phyloP scores from a whole-genome alignment of 139 green algal genomes.

The Eudorina sp. region DNA sequence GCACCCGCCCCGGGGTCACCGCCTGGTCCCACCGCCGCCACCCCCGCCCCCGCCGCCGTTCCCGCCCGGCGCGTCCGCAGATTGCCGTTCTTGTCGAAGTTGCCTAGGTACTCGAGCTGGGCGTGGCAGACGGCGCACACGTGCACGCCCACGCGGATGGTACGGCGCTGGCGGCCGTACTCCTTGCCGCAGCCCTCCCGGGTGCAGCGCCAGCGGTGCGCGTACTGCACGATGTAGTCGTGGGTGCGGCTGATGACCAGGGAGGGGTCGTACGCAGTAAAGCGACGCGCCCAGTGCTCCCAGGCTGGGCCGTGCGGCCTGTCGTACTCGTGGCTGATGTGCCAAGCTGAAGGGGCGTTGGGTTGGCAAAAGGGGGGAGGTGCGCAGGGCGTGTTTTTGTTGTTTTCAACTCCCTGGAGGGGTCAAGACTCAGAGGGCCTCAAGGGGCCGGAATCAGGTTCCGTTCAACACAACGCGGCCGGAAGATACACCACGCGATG shows the following conservation, averaged over 20 bases:
- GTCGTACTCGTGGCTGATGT: conserved; percentile 59
- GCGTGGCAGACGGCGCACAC: conserved; percentile 65
- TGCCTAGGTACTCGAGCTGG: conserved; percentile 63
- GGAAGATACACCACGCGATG: too few species aligned
- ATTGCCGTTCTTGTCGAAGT: conserved; percentile 55
- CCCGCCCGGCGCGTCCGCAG: not conserved
- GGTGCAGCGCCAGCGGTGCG: conserved; percentile 69
- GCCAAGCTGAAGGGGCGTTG: conserved; percentile 56
- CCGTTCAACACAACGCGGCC: too few species aligned
- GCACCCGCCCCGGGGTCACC: too few species aligned
- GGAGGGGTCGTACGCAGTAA: conserved; percentile 28
- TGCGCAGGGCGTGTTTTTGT: too few species aligned
- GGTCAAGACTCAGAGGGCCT: too few species aligned
- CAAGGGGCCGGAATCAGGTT: too few species aligned
- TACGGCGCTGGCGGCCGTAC: conserved; percentile 63
- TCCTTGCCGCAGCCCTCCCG: conserved; percentile 52
- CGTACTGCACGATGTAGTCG: conserved; percentile 65
- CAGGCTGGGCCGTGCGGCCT: conserved; percentile 68
- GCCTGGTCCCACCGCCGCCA: not conserved
- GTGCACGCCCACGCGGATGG: conserved; percentile 60
- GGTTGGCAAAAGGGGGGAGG: not conserved
- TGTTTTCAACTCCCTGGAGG: too few species aligned
- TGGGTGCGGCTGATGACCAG: conserved; percentile 68
- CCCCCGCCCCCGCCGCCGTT: not conserved
- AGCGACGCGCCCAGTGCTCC: conserved; percentile 32